Base-by-base conservation (phyloP, 371 early-diverging fungal genomes). In the Thermomucor indicae-seudaticae region DNA sequence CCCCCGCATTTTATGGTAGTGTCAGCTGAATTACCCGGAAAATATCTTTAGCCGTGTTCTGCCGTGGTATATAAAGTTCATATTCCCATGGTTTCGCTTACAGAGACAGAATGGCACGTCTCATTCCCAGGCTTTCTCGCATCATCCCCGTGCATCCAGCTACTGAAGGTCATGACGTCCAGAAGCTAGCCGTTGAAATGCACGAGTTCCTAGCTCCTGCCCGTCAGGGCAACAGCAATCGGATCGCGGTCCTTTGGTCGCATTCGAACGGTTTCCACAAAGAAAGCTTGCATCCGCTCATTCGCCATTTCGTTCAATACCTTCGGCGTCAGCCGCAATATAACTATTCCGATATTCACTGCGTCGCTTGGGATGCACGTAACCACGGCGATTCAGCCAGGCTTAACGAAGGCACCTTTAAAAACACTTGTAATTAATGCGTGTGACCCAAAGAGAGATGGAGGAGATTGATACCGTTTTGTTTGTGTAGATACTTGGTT, bases 331-430 rank as follows among this genome's bases (percentile, higher is more conserved):
- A 56, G n/a, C 19, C 50, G 19, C 52, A 49, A 10, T 71, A 65
- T 7, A 45, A 65, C 6, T 19, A 56, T 22, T 57, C 58, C 1
- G 59, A 65, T 11, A 44, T 75, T 25, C 51, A 56, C 6, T 53
- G 68, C 32, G 49, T 61, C 12, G 55, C 60, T 6, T 75, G 64
- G 62, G 75, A 75, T 47, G 62, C 65, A 6, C 71, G 75, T 48
- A 68, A 56, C 31, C 75, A 75, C 46, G 75, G 75, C 8, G 75
- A 75, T 43, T 67, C 68, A n/a, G 71, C 69, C 23, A 58, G 65
- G 1, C 20, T 68, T 2, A 75, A 75, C 34, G 63, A 60, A 7
- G 67, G 51, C 17, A 40, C 35, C 3, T 57, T 62, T 37, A 23
- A 31, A 1, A 49, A 55, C 0, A 58, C 45, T 11, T 75, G 71